Percentiles rank a stretch among this genome's conserved stretches.
These are phyloP conservation scores for Pascua guehoae DNA, from an alignment of 1,284 basidiomycete species.

Conservation along the genomic window DNA sequence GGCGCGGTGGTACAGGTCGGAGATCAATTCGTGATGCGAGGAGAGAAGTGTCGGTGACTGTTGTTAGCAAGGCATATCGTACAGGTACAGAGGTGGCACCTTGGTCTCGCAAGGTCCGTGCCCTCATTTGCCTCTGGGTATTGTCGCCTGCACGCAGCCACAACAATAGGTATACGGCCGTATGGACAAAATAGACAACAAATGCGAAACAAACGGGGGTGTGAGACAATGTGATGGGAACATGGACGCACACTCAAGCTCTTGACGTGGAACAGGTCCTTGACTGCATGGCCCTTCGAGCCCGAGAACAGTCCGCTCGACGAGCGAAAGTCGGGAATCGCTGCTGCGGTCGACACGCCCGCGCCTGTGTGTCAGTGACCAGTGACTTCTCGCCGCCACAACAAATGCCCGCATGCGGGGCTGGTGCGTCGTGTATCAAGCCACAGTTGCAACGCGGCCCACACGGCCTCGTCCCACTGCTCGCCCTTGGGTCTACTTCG, in stretches of 20 bases:
- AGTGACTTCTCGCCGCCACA: neutral
- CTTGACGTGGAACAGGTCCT: slow-evolving; percentile 86
- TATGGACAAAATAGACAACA: too few relatives aligned
- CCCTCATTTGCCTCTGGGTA: too few relatives aligned
- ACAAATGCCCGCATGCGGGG: neutral
- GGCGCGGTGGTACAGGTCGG: slow-evolving; percentile 71
- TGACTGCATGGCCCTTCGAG: slow-evolving; percentile 68
- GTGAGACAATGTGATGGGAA: neutral
- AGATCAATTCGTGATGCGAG: slow-evolving; percentile 70
- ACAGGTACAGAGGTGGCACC: neutral
- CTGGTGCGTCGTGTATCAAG: too few relatives aligned
- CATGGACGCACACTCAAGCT: slow-evolving; percentile 70
- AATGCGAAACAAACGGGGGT: too few relatives aligned
- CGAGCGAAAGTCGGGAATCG: slow-evolving; percentile 90
- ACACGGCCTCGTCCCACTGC: too few relatives aligned
- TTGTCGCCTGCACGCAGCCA: too few relatives aligned
- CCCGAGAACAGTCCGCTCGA: slow-evolving; percentile 70
- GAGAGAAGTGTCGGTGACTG: slow-evolving; percentile 58
- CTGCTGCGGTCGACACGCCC: slow-evolving; percentile 83
- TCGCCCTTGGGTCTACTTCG: too few relatives aligned
- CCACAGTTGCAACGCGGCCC: too few relatives aligned
- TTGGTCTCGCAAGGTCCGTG: neutral
- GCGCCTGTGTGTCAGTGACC: slow-evolving; percentile 59
- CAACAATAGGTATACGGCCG: too few relatives aligned
- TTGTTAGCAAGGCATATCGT: neutral